Conservation (phyloP, 2,329 filamentous ascomycete species). For the Mollisia scopiformis region DNA sequence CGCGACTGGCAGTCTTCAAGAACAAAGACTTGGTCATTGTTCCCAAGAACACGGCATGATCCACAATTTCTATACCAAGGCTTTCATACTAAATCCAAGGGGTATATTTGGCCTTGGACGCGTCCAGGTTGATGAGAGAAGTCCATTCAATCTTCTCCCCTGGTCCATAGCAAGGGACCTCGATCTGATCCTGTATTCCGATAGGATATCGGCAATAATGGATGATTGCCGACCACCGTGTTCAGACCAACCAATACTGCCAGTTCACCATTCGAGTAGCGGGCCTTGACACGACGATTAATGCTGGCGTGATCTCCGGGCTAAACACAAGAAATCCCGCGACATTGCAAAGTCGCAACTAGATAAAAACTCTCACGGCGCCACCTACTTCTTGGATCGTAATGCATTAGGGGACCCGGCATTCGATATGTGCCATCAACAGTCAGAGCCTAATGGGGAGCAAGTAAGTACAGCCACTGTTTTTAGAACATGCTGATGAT, state of each 20-base stretch:
- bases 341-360: background rate
- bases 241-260: slow-evolving; percentile 17
- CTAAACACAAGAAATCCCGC: background rate
- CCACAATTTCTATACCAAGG: slow-evolving; percentile 19
- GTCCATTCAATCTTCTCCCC: slow-evolving; percentile 16
- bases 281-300: slow-evolving; percentile 8
- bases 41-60: background rate
- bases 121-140: slow-evolving; percentile 16
- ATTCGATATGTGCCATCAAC: slow-evolving; percentile 3
- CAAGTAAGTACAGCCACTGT: slow-evolving; percentile 14
- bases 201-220: slow-evolving; percentile 4
- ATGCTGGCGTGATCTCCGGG: slow-evolving; percentile 15
- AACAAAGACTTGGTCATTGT: too few relatives aligned
- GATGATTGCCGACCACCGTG: slow-evolving; percentile 6
- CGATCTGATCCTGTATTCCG: slow-evolving; percentile 10
- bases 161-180: slow-evolving; percentile 13
- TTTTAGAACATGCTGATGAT: slow-evolving; percentile 6
- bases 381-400: background rate
- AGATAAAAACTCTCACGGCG: background rate
- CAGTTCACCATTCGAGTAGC: slow-evolving; percentile 14
- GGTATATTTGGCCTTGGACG: slow-evolving; percentile 12
- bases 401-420: background rate
- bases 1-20: too few relatives aligned
- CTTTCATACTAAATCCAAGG: slow-evolving; percentile 12
- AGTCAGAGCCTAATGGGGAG: slow-evolving; percentile 4